Evolutionary conservation across 176 grass and related monocot species (phyloP).

Genomic region (Carex cristatella): DNA sequence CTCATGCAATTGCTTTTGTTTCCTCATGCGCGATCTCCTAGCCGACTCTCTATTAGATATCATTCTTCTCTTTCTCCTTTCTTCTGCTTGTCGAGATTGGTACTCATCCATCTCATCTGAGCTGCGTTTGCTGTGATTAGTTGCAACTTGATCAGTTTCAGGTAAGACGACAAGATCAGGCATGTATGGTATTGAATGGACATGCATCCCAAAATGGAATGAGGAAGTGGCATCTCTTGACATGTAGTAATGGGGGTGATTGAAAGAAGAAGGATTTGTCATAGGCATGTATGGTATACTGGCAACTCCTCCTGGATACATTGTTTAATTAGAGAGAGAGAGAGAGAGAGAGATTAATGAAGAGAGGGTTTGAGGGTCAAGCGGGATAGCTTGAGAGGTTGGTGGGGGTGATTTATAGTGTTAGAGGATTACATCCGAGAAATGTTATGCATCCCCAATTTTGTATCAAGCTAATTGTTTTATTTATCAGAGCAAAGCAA

Average conservation of each 20-base stretch:
- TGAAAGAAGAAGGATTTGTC: constrained; percentile 45
- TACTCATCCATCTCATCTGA: constrained; percentile 34
- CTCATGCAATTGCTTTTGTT: constrained; percentile 69
- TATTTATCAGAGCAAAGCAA: background rate
- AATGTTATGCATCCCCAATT: constrained; percentile 8
- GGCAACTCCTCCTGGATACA: constrained; percentile 77
- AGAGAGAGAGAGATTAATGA: background rate
- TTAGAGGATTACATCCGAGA: constrained; percentile 16
- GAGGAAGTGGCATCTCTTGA: constrained; percentile 34
- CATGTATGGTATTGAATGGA: constrained; percentile 32
- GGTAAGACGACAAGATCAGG: constrained; percentile 33
- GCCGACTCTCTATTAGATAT: constrained; percentile 88
- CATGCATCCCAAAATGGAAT: constrained; percentile 42
- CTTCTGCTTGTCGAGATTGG: constrained; percentile 34
- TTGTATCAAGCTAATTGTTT: background rate
- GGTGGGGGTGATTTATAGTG: constrained; percentile 69
- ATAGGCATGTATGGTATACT: constrained; percentile 57
- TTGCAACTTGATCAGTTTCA: background rate
- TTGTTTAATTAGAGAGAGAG: constrained; percentile 22
- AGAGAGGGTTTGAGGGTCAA: constrained; percentile 32
- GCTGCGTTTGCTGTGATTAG: constrained; percentile 24
- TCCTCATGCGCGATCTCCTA: constrained; percentile 63
- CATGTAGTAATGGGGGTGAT: constrained; percentile 53
- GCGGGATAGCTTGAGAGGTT: constrained; percentile 26
- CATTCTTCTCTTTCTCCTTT: constrained; percentile 66